Conservation (phyloP, 805 yeast species). For the Helenozyma baotianmanensis region DNA sequence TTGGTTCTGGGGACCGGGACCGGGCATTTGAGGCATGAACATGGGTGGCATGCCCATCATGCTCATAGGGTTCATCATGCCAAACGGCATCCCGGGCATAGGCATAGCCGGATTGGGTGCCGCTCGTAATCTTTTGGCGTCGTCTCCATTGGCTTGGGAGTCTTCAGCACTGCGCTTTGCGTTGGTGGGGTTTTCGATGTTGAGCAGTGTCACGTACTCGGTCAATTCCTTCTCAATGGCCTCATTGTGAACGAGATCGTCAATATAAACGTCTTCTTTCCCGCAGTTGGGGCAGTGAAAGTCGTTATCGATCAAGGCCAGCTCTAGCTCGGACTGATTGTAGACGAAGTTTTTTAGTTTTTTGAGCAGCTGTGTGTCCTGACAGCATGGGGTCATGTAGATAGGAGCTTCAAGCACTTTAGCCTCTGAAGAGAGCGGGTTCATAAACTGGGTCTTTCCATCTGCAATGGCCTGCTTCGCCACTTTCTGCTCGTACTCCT, state of each 20-base stretch:
- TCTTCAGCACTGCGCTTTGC: slow-evolving; percentile 17
- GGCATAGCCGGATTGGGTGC: slow-evolving; percentile 10
- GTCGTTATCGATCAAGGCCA: slow-evolving; percentile 67
- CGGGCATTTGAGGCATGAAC: slow-evolving; percentile 6
- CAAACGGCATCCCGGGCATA: slow-evolving; percentile 16
- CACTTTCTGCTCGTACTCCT: slow-evolving; percentile 45
- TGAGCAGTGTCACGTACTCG: slow-evolving; percentile 42
- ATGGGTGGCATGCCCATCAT: slow-evolving; percentile 15
- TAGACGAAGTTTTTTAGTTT: slow-evolving; percentile 42
- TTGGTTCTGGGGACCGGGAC: no score
- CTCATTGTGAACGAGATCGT: slow-evolving; percentile 58
- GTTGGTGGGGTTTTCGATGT: slow-evolving; percentile 29
- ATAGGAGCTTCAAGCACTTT: slow-evolving; percentile 62
- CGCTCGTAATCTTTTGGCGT: slow-evolving; percentile 23
- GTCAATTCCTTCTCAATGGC: slow-evolving; percentile 55
- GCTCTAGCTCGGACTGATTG: slow-evolving; percentile 35
- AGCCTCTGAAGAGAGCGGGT: slow-evolving; percentile 47
- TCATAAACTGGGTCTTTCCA: slow-evolving; percentile 44
- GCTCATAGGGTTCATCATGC: slow-evolving; percentile 11
- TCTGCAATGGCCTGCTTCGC: slow-evolving; percentile 29
- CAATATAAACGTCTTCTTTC: slow-evolving; percentile 68
- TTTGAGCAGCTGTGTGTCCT: slow-evolving; percentile 49
- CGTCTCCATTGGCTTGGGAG: slow-evolving; percentile 16
- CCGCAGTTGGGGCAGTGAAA: slow-evolving; percentile 89
- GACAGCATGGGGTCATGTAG: slow-evolving; percentile 80